Percentiles rank a stretch among this genome's conserved stretches.
phyloP scores from a whole-genome alignment of 2,329 filamentous ascomycete species.

The Fusarium musae region DNA sequence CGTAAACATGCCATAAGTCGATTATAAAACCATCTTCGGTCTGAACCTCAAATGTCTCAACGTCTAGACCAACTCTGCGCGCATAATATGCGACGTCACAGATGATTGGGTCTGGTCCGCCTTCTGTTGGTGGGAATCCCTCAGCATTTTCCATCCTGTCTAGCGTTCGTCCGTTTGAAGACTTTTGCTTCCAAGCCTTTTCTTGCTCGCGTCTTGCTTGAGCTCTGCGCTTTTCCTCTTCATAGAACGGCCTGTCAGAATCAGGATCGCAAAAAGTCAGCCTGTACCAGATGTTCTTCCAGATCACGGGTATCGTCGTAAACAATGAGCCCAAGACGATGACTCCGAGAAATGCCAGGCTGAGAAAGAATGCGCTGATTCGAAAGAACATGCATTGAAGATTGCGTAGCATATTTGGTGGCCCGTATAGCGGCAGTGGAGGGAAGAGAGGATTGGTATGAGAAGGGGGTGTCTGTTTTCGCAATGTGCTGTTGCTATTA shows the following conservation, averaged over 20 bases:
- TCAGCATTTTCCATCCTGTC: constrained; percentile 59
- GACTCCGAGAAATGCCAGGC: constrained; percentile 78
- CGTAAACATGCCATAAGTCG: constrained; percentile 88
- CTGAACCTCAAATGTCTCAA: constrained; percentile 84
- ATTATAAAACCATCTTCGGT: constrained; percentile 96
- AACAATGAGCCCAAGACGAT: constrained; percentile 81
- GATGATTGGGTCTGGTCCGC: constrained; percentile 80
- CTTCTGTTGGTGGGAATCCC: constrained; percentile 79
- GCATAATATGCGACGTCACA: constrained; percentile 90
- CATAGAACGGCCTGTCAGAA: constrained; percentile 72
- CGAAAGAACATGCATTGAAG: constrained; percentile 75
- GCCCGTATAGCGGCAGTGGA: constrained; percentile 83
- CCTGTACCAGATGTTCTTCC: constrained; percentile 61
- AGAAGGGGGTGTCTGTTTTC: constrained; percentile 67
- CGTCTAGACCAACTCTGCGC: constrained; percentile 84
- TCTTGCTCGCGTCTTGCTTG: constrained; percentile 67
- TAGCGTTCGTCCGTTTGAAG: constrained; percentile 50
- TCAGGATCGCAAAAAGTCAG: constrained; percentile 70
- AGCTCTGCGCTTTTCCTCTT: constrained; percentile 74
- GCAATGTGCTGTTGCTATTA: constrained; percentile 59
- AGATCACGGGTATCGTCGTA: constrained; percentile 68
- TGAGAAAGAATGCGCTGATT: constrained; percentile 77
- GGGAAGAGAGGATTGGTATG: constrained; percentile 86
- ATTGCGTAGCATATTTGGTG: constrained; percentile 72
- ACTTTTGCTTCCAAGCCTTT: constrained; percentile 68